phyloP scores from a whole-genome alignment of 2,329 filamentous ascomycete species.

The Phyllachora maydis region DNA sequence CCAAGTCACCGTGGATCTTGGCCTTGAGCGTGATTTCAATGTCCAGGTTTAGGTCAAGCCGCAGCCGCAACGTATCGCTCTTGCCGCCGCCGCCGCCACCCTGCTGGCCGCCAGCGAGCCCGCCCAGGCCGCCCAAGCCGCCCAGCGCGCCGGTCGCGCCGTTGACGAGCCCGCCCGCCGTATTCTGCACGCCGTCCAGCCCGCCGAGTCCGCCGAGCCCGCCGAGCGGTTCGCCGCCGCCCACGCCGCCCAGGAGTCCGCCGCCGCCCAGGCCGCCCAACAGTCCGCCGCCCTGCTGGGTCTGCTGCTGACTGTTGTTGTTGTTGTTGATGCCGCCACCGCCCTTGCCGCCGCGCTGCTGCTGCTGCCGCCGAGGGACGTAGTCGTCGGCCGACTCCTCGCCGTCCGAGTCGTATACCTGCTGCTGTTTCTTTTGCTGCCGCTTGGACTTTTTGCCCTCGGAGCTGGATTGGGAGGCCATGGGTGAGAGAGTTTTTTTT shows the following conservation, averaged over 20 bases:
- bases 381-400: conserved; percentile 12
- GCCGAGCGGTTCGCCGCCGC: no score
- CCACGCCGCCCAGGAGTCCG: no score
- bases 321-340: conserved; percentile 17
- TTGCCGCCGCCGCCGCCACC: conserved; percentile 18
- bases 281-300: no score
- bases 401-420: conserved; percentile 14
- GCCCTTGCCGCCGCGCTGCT: conserved; percentile 10
- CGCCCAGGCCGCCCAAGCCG: conserved; percentile 18
- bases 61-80: conserved; percentile 49
- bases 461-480: conserved; percentile 10
- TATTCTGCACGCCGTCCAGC: conserved; percentile 14
- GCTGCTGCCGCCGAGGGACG: conserved; percentile 9
- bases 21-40: conserved; percentile 74
- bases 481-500: no score
- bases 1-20: conserved; percentile 68
- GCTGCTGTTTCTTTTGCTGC: conserved; percentile 8
- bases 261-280: no score
- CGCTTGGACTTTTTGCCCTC: conserved; percentile 12
- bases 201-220: no score
- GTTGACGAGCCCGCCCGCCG: conserved; percentile 15
- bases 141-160: conserved; percentile 18
- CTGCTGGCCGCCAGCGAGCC: conserved; percentile 15
- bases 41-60: conserved; percentile 63
- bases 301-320: no score